Evolutionary conservation across 805 yeast genomes (phyloP), one percentile per base, ranked within the genome.

Genomic region (Suhomyces prunicola): DNA sequence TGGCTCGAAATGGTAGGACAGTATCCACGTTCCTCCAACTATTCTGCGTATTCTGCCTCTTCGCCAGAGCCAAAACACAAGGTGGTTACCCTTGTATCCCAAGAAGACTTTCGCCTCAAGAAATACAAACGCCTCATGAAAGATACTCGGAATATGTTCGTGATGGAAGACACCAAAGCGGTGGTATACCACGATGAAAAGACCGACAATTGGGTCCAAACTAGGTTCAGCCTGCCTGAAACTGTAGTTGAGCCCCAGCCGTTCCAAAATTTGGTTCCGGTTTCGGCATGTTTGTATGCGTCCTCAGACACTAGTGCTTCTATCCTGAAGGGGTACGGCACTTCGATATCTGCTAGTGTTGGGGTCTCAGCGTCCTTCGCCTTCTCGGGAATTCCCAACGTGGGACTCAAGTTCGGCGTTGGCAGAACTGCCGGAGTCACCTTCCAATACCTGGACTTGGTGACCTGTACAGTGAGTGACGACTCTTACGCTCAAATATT

Each of bases 401-500:
- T 42, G 3, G 27, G 31, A 9, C 27, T 42, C 12, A 23, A 22
- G 7, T 42, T 42, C 5, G 46, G 46, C 3, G 31, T n/a, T 13
- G 46, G 46, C 31, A 24, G 10, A 13, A 24, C 17, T 24, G n/a
- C n/a, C 5, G 41, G 40, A 4, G 23, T 13, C 17, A 46, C 46
- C 7, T 42, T 41, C 13, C 23, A 47, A 13, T 53, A 23, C 22
- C n/a, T 47, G 7, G 45, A 46, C n/a, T 36, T 49, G 9, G 44
- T 50, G 27, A 6, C 49, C 4, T 55, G 57, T 17, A 27, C 31
- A 7, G 48, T 46, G 7, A 22, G 23, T 12, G 27, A 33, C 5
- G 54, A 50, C 12, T 31, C 12, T 13, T 51, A 47, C 42, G 46
- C 24, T 10, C 57, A 54, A 40, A 49, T 51, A 50, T 54, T 51